Conservation (phyloP, 805 yeast genomes). For the Starmerella stigmatis region DNA sequence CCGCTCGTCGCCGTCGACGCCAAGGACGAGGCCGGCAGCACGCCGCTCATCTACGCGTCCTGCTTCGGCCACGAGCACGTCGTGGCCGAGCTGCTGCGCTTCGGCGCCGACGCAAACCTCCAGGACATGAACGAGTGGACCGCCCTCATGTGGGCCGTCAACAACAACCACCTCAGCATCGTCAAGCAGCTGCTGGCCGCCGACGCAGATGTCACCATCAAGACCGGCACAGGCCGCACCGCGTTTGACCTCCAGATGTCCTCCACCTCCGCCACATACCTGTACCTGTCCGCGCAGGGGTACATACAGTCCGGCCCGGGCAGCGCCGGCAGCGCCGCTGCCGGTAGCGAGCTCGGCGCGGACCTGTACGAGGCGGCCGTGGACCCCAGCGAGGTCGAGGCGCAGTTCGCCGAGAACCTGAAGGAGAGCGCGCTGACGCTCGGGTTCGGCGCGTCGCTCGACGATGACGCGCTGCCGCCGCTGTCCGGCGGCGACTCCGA, state of each 20-base stretch:
- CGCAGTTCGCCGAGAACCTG: constrained; percentile 17
- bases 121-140: constrained; percentile 36
- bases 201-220: constrained; percentile 34
- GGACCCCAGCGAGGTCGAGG: constrained; percentile 23
- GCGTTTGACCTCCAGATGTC: constrained; percentile 17
- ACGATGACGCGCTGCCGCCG: constrained; percentile 1
- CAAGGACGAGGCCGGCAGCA: constrained; percentile 32
- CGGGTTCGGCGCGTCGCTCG: constrained; percentile 15
- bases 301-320: constrained; percentile 6
- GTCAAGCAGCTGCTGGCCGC: constrained; percentile 59
- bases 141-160: constrained; percentile 92
- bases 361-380: constrained; percentile 22
- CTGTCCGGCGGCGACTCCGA: background rate
- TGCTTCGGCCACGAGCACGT: constrained; percentile 34
- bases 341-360: constrained; percentile 1
- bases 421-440: constrained; percentile 22
- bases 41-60: constrained; percentile 34
- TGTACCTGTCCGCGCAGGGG: constrained; percentile 13
- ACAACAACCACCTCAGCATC: constrained; percentile 78
- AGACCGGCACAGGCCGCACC: constrained; percentile 32
- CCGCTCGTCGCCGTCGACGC: constrained; percentile 28
- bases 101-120: constrained; percentile 31
- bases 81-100: constrained; percentile 30
- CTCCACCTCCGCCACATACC: constrained; percentile 13
- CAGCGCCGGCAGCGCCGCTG: too few species aligned